Base-by-base conservation (phyloP, 805 yeast species). In the Saccharomycopsis malanga region DNA sequence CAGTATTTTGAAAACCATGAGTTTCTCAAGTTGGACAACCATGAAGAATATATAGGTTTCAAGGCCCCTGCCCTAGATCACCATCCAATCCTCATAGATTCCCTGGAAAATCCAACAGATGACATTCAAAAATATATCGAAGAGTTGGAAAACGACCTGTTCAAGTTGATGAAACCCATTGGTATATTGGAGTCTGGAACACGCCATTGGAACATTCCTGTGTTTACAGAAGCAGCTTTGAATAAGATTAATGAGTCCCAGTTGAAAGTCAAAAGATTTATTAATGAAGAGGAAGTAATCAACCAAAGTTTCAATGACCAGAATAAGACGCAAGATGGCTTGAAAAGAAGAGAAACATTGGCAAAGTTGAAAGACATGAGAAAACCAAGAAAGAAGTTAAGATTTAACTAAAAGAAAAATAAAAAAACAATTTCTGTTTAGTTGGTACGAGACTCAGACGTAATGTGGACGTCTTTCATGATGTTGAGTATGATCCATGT, bases 1-100 rank as follows among this genome's bases (percentile, higher is more conserved):
- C 69, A 77, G 15, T 79, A 68, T 53, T 71, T 80, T 15, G 63
- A 76, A 54, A 60, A 64, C 44, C 79, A 76, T 54, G 61, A 68
- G 24, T 80, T 80, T 54, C 57, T 79, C 45, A 55, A 58, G 18
- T 54, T 63, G 54, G 39, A 47, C n/a, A 36, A 48, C 14, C 67
- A 64, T 45, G n/a, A 27, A 3, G 77, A 72, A 54, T 72, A 62
- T 53, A 9, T 18, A 18, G 29, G 17, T 17, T 42, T 42, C 29
- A 7, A 5, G 4, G 45, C 45, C 4, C 45, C 29, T n/a, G 45
- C 45, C 12, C 14, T 42, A 7, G n/a, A 21, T 18, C 22, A 25
- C 24, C 32, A n/a, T 23, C 15, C 15, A 15, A 22, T 10, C 14
- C 12, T 45, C 7, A 23, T 45, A 5, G 48, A 45, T 21, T 15